These are phyloP conservation scores for Phyllostachys edulis DNA, from an alignment of 176 grass and related monocot genomes.

Conservation along the genomic window DNA sequence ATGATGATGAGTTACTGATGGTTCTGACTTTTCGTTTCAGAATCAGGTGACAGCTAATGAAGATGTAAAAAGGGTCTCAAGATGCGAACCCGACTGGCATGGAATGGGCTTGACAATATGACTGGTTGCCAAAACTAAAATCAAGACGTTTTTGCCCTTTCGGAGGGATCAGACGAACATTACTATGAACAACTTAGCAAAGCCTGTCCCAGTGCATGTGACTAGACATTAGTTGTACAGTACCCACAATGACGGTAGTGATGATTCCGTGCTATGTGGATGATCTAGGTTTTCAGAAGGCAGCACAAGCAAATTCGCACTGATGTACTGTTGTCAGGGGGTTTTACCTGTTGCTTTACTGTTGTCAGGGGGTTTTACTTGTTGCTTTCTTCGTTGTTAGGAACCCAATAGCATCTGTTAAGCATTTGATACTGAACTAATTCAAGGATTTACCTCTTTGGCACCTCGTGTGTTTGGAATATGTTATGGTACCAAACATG, in stretches of 20 bases:
- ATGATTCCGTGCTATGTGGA: constrained; percentile 36
- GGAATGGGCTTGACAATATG: constrained; percentile 19
- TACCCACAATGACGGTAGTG: constrained; percentile 13
- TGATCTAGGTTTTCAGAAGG: constrained; percentile 49
- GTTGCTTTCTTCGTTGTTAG: constrained; percentile 8
- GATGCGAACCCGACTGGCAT: background rate
- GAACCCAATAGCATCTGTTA: constrained; percentile 32
- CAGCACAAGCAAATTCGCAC: constrained; percentile 17
- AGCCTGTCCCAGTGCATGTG: constrained; percentile 7
- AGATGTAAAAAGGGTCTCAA: constrained; percentile 12
- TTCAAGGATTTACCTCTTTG: constrained; percentile 18
- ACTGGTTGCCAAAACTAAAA: constrained; percentile 5
- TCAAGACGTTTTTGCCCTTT: constrained; percentile 23
- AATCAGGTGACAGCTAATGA: constrained; percentile 40
- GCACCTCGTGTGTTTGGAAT: constrained; percentile 19
- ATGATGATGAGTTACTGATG: background rate
- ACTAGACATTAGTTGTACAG: constrained; percentile 45
- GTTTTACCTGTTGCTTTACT: constrained; percentile 31
- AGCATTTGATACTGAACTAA: constrained; percentile 43
- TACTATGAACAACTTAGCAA: constrained; percentile 6
- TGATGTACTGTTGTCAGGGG: constrained; percentile 16
- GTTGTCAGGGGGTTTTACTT: constrained; percentile 21
- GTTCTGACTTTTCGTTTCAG: constrained; percentile 23
- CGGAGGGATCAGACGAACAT: background rate
- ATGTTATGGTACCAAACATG: constrained; percentile 23